Conservation (phyloP, 345 rosid species). For the Abelmoschus esculentus region DNA sequence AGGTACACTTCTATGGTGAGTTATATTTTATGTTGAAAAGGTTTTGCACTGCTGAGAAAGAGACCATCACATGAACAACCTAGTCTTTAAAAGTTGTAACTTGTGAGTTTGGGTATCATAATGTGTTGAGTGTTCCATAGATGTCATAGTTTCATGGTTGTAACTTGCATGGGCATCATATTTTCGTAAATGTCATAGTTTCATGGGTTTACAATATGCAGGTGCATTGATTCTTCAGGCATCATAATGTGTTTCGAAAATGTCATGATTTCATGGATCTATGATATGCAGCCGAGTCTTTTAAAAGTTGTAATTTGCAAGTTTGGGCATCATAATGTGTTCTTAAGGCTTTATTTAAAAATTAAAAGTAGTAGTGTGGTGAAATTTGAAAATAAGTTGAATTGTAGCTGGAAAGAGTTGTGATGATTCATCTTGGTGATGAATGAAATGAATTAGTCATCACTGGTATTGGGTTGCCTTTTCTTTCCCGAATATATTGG, state of each 20-base stretch:
- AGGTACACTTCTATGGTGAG: conserved; percentile 96
- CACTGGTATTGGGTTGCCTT: not conserved
- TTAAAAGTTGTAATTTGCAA: not conserved
- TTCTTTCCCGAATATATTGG: not conserved
- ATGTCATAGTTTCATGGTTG: not conserved
- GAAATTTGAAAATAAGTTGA: not conserved
- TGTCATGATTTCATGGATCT: not conserved
- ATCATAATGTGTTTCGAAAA: not conserved
- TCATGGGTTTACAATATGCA: no score
- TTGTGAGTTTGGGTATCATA: not conserved
- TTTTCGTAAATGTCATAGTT: no score
- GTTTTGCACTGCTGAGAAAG: not conserved
- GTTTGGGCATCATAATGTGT: not conserved
- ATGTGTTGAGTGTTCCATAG: not conserved
- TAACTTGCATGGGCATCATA: not conserved
- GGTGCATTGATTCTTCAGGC: not conserved
- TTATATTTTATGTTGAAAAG: conserved; percentile 15
- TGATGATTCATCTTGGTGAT: not conserved
- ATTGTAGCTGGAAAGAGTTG: not conserved
- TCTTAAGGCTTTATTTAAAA: not conserved
- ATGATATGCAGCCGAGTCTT: not conserved
- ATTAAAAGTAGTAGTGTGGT: not conserved
- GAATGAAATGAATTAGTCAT: not conserved
- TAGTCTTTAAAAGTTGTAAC: not conserved
- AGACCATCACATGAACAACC: not conserved